Evolutionary conservation across 768 basidiomycete genomes (phyloP).

Genomic region (Pulveroboletus sp.): DNA sequence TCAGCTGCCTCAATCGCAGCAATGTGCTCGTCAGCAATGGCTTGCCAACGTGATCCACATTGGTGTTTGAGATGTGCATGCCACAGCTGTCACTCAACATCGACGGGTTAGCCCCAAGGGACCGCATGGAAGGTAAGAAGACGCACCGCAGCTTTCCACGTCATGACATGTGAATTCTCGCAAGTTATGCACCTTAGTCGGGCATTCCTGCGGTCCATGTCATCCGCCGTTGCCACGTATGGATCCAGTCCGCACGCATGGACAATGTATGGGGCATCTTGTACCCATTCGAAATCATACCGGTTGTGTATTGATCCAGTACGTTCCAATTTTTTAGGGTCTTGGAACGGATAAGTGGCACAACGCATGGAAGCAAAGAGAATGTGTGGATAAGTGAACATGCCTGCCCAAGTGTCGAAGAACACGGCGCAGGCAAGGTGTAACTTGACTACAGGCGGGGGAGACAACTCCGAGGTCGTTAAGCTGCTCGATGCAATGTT

Average conservation of each 20-base stretch:
- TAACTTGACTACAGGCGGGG: no score
- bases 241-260: conserved; percentile 4
- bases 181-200: not conserved
- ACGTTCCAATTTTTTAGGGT: no score
- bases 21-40: no score
- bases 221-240: not conserved
- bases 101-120: no score
- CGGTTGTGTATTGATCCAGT: not conserved
- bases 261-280: not conserved
- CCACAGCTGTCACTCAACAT: no score
- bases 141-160: conserved; percentile 1
- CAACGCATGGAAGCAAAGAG: not conserved
- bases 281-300: not conserved
- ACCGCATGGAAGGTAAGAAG: no score
- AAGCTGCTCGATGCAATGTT: not conserved
- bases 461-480: not conserved
- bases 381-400: not conserved
- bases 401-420: accelerated
- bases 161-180: not conserved
- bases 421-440: not conserved
- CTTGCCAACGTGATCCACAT: no score
- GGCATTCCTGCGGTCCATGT: conserved; percentile 3
- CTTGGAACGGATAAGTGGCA: not conserved
- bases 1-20: no score
- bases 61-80: no score